These are phyloP conservation scores for Breviolum minutum DNA, from an alignment of 73 alveolate species.

Conservation along the genomic window DNA sequence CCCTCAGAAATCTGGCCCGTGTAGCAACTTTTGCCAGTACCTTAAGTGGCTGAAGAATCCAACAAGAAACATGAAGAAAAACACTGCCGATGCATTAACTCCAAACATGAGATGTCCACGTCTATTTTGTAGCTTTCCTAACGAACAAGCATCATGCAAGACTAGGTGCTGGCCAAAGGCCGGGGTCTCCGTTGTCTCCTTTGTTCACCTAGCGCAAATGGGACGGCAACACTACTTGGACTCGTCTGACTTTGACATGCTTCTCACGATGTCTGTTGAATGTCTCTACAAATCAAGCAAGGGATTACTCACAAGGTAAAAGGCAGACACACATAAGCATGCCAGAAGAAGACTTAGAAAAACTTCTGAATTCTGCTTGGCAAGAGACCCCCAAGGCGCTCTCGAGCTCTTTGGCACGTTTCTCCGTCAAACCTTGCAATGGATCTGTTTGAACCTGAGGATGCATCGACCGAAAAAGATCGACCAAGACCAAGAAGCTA, in stretches of 20 bases:
- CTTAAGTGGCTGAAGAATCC: not conserved
- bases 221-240: no score
- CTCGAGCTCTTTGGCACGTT: slow-evolving; percentile 43
- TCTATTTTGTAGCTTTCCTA: no score
- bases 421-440: slow-evolving; percentile 61
- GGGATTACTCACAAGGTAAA: not conserved
- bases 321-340: not conserved
- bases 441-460: slow-evolving; percentile 71
- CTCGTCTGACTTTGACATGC: no score
- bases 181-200: not conserved
- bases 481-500: not conserved
- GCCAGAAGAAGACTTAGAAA: not conserved
- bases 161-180: slow-evolving; percentile 13
- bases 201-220: not conserved
- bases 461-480: not conserved
- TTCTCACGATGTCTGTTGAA: no score
- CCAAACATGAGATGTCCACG: no score
- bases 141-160: not conserved
- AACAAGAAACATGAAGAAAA: no score
- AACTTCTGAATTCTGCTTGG: not conserved
- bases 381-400: slow-evolving; percentile 24
- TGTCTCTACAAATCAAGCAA: not conserved
- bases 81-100: no score
- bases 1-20: slow-evolving; percentile 5
- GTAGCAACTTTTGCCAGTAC: slow-evolving; percentile 24